Evolutionary conservation across 352 stramenopile genomes (phyloP), one percentile per base, ranked within the genome.

Genomic region (Pythium aquatile): DNA sequence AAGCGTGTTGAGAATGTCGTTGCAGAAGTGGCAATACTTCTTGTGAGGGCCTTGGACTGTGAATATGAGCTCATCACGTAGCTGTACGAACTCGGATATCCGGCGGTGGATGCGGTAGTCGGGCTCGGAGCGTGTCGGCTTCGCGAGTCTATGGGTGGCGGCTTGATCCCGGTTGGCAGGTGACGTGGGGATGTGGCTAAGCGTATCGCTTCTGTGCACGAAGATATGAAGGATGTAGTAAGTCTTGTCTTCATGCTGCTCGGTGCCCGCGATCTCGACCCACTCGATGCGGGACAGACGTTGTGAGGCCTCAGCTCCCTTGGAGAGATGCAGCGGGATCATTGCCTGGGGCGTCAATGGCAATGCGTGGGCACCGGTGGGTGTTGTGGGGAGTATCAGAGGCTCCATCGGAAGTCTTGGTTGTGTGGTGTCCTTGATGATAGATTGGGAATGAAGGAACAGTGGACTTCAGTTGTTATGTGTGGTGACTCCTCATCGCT

Each of bases 191-290:
- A 65, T 35, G 8, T 49, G 58, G 58, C 47, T 65, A 24, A 58
- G 47, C 6, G 54, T 33, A 16, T 58, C 52, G 44, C 44, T 39
- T 8, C 6, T 58, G 37, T 16, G 37, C 37, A 44, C 17, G 58
- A 58, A 65, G 1, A 65, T 37, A 24, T 65, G 17, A 48, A 65
- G 52, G 13, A 17, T 58, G 33, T 58, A 65, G 48, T 58, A 57
- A 2, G 28, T 26, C 32, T 42, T 65, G 58, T 51, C 37, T 20
- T 58, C 37, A 9, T 53, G 20, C 5, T 24, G 11, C 10, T 51
- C 8, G 14, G 47, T 33, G 14, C 58, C 58, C 14, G 32, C 37
- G 48, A 58, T 32, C 47, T 65, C 58, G 16, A 65, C 2, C 57
- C 57, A 63, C 35, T 63, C 58, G 58, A 65, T 58, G 20, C 17